Evolutionary conservation across 2,329 filamentous ascomycete genomes (phyloP).

Genomic region (Xylaria sp.): DNA sequence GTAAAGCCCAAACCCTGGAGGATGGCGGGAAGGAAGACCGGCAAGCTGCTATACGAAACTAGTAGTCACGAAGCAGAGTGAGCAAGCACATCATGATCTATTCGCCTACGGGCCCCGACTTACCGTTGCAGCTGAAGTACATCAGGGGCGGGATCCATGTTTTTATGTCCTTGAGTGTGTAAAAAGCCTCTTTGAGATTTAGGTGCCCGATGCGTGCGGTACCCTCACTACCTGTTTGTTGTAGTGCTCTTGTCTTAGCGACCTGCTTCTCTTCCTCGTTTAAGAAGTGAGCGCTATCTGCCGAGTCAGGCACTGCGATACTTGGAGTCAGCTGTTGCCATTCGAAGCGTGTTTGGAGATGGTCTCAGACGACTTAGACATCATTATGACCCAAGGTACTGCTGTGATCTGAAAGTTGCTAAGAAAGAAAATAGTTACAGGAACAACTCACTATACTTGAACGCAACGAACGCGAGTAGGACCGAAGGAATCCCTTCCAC

Average conservation of each 20-base stretch:
- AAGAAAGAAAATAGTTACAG: no score
- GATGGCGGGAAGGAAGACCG: conserved; percentile 72
- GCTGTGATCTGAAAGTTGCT: no score
- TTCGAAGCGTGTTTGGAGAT: no score
- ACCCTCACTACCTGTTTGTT: conserved; percentile 62
- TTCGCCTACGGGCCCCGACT: conserved; percentile 51
- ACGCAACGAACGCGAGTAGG: conserved; percentile 47
- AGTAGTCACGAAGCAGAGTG: conserved; percentile 52
- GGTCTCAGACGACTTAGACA: no score
- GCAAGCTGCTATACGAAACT: conserved; percentile 72
- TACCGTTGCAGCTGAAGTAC: conserved; percentile 56
- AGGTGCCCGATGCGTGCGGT: conserved; percentile 59
- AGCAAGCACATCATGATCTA: conserved; percentile 61
- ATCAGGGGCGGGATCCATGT: conserved; percentile 60
- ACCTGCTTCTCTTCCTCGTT: conserved; percentile 67
- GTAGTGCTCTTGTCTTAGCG: conserved; percentile 62
- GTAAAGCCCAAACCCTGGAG: conserved; percentile 74
- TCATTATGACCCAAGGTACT: no score
- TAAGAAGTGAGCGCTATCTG: conserved; percentile 63
- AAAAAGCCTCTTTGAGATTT: conserved; percentile 58
- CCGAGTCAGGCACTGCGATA: conserved; percentile 54
- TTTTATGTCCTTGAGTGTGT: conserved; percentile 59
- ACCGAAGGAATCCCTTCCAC: conserved; percentile 52
- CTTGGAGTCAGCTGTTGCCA: no score
- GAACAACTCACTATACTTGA: conserved; percentile 33